These are phyloP conservation scores for Phytophthora pluvialis DNA, from an alignment of 352 stramenopile species.

Conservation along the genomic window DNA sequence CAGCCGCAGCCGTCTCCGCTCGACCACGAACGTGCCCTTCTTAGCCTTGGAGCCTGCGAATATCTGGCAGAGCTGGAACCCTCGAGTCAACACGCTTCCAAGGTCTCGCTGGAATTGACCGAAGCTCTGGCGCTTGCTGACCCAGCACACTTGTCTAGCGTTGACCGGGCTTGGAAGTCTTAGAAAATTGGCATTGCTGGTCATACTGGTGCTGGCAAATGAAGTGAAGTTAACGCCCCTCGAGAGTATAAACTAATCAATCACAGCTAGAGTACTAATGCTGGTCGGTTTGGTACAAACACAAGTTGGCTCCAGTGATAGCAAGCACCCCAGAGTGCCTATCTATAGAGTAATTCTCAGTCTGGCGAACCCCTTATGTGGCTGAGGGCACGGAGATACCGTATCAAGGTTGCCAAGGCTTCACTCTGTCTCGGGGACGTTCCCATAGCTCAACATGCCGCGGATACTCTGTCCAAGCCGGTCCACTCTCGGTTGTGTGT, in stretches of 20 bases:
- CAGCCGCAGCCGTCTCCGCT: background rate
- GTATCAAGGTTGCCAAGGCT: no score
- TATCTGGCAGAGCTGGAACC: background rate
- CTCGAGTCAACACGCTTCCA: background rate
- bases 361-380: no score
- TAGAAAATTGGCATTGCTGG: background rate
- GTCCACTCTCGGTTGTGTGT: background rate
- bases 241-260: no score
- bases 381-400: no score
- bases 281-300: no score
- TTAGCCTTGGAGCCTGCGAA: background rate
- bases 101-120: background rate
- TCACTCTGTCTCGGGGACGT: no score
- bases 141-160: background rate
- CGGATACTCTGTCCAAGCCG: background rate
- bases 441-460: background rate
- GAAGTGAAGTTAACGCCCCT: background rate
- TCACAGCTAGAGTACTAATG: no score
- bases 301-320: no score
- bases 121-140: background rate
- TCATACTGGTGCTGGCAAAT: background rate
- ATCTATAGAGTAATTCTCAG: no score
- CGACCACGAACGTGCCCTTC: slow-evolving; percentile 2
- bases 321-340: no score
- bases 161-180: background rate